phyloP scores from a whole-genome alignment of 2,329 filamentous ascomycete genomes.

The Pyricularia grisea region DNA sequence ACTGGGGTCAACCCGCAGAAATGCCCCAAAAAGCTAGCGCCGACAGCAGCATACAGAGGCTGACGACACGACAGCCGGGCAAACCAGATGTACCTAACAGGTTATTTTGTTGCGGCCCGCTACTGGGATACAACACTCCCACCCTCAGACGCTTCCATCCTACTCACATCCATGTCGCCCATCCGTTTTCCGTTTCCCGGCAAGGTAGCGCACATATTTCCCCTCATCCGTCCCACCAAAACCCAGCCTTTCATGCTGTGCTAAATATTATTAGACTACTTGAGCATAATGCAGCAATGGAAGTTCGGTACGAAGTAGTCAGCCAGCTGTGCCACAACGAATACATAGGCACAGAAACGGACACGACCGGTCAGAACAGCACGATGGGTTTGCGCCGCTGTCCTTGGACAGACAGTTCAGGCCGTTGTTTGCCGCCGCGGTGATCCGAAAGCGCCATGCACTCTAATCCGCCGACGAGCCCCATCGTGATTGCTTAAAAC shows the following conservation, averaged over 20 bases:
- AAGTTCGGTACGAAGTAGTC: background rate
- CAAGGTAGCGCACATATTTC: background rate
- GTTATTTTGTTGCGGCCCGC: background rate
- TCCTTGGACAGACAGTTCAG: background rate
- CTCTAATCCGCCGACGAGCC: background rate
- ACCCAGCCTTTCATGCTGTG: background rate
- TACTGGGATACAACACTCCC: background rate
- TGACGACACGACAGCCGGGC: background rate
- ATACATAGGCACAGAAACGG: background rate
- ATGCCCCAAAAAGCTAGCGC: background rate
- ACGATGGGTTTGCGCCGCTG: background rate
- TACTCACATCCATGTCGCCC: background rate
- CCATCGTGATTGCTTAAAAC: background rate
- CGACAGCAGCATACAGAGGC: background rate
- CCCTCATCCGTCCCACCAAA: conserved; percentile 1
- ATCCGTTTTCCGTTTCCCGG: background rate
- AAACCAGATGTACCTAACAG: background rate
- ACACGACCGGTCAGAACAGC: background rate
- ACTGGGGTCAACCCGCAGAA: background rate
- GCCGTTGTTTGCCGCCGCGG: background rate
- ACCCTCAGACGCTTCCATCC: background rate
- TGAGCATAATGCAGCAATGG: background rate
- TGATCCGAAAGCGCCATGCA: background rate
- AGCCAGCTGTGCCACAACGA: background rate
- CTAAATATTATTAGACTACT: background rate